Evolutionary conservation across 2,329 filamentous ascomycete genomes (phyloP).

Genomic region (Penicillium crustosum): DNA sequence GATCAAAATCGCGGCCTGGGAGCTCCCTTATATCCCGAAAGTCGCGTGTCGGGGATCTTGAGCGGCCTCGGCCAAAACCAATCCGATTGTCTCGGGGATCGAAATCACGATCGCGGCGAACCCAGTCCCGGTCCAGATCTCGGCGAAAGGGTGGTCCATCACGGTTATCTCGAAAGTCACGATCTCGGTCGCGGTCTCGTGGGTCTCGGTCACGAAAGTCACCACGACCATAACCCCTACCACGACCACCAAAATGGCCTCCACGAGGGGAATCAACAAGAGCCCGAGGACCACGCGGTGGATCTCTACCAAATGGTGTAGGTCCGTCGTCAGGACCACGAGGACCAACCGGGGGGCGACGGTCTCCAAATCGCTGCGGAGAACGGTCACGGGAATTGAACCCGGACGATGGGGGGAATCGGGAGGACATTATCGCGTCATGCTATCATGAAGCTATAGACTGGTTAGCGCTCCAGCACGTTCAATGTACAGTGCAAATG

Average conservation of each 20-base stretch:
- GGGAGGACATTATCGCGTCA: conserved; percentile 54
- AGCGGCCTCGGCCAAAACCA: conserved; percentile 48
- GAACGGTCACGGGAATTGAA: conserved; percentile 67
- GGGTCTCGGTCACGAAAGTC: conserved; percentile 57
- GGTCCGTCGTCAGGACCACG: conserved; percentile 59
- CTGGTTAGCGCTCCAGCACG: conserved; percentile 39
- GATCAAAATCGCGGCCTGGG: conserved; percentile 38
- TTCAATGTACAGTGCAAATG: conserved; percentile 1
- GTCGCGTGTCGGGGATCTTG: conserved; percentile 45
- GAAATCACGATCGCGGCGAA: conserved; percentile 49
- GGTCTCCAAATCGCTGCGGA: conserved; percentile 68
- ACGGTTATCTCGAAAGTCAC: conserved; percentile 43
- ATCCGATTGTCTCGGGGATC: conserved; percentile 46
- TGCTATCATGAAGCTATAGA: conserved; percentile 31
- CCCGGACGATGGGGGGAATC: conserved; percentile 64
- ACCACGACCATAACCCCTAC: conserved; percentile 47
- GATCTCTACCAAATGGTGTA: conserved; percentile 62
- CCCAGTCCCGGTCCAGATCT: conserved; percentile 47
- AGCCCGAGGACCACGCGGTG: conserved; percentile 79
- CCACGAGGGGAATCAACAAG: conserved; percentile 68
- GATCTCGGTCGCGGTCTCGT: conserved; percentile 45
- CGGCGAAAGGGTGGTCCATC: conserved; percentile 45
- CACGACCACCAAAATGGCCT: conserved; percentile 37
- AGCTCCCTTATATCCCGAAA: conserved; percentile 42
- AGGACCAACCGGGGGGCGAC: conserved; percentile 58